Percentiles rank a stretch among this genome's conserved stretches.
phyloP scores from a whole-genome alignment of 192 early-diverging fungal species.

The Paraglomus brasilianum region DNA sequence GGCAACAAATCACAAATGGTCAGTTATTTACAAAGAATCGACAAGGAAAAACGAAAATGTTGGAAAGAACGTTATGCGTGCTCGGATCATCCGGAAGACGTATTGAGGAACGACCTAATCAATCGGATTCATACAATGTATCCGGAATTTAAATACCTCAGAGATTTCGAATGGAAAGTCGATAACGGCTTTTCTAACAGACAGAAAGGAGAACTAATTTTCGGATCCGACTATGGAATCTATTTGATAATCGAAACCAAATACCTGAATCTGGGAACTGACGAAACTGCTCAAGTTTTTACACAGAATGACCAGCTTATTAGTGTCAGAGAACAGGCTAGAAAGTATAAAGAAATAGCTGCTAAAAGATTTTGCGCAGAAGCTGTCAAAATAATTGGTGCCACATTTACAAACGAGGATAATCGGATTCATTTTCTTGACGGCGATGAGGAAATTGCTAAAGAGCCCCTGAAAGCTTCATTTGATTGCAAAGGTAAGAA shows the following conservation, averaged over 20 bases:
- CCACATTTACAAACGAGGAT: slow-evolving; percentile 14
- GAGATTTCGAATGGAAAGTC: background rate
- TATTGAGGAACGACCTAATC: background rate
- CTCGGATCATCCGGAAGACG: background rate
- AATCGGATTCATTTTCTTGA: slow-evolving; percentile 9
- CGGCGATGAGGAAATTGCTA: background rate
- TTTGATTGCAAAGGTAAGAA: background rate
- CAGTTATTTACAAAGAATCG: background rate
- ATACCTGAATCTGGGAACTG: background rate
- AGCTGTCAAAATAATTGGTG: slow-evolving; percentile 8
- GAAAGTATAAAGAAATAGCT: background rate
- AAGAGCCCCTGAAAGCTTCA: background rate
- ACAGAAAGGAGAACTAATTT: slow-evolving; percentile 15
- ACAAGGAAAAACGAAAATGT: background rate
- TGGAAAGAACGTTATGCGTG: too few species aligned
- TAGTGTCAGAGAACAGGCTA: background rate
- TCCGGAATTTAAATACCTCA: background rate
- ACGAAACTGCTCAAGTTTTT: too few species aligned
- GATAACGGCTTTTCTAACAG: too few species aligned
- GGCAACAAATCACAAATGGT: too few species aligned
- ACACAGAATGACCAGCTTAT: background rate
- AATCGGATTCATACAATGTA: background rate
- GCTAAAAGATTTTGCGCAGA: slow-evolving; percentile 8
- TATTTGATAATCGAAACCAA: slow-evolving; percentile 15
- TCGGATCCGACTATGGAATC: slow-evolving; percentile 13